phyloP scores from a whole-genome alignment of 2,329 filamentous ascomycete genomes.

The Diaporthe helianthi region DNA sequence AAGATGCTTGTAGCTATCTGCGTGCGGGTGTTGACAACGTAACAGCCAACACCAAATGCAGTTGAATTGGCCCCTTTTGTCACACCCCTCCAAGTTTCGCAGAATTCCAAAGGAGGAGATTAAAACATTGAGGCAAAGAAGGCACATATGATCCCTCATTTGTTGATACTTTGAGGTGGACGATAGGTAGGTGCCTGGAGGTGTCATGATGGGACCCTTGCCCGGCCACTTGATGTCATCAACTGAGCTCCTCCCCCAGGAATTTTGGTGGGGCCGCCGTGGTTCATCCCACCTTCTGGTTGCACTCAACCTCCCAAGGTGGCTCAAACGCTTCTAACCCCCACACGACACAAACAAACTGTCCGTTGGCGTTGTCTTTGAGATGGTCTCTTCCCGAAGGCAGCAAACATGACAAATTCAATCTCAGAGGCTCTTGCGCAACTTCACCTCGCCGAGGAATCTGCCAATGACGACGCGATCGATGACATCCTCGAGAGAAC shows the following conservation, averaged over 20 bases:
- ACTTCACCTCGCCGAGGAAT: slow-evolving; percentile 52
- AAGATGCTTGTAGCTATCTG: not conserved
- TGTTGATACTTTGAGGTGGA: too few relatives aligned
- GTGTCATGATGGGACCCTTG: not conserved
- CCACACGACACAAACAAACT: not conserved
- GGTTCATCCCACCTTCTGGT: slow-evolving; percentile 26
- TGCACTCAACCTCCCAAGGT: not conserved
- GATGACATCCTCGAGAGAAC: slow-evolving; percentile 63
- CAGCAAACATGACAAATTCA: slow-evolving; percentile 40
- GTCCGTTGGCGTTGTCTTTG: not conserved
- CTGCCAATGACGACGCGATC: slow-evolving; percentile 48
- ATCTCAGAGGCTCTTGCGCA: slow-evolving; percentile 58
- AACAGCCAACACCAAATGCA: too few relatives aligned
- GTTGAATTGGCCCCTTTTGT: not conserved
- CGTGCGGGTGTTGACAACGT: not conserved
- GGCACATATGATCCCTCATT: not conserved
- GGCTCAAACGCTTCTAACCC: not conserved
- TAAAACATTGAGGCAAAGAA: not conserved
- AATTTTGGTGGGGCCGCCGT: slow-evolving; percentile 30
- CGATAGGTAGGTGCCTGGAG: not conserved
- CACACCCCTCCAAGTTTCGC: not conserved
- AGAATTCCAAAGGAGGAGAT: not conserved
- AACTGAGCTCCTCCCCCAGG: slow-evolving; percentile 16
- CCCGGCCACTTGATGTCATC: slow-evolving; percentile 13
- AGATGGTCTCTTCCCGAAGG: not conserved